Percentiles rank a stretch among this genome's conserved stretches.
These are phyloP conservation scores for Gardenia jasminoides DNA, from an alignment of 257 asterid genomes.

Conservation along the genomic window DNA sequence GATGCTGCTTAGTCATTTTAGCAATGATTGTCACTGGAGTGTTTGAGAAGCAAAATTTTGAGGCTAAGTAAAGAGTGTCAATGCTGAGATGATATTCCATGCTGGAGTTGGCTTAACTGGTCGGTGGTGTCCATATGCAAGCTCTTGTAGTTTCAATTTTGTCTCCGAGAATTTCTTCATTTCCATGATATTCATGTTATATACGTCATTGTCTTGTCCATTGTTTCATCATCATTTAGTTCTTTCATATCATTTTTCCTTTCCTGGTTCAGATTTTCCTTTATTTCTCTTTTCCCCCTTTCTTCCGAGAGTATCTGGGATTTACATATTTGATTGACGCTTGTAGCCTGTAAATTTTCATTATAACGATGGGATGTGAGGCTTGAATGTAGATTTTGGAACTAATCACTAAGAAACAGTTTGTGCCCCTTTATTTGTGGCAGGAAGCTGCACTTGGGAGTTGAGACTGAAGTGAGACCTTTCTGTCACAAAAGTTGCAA, in stretches of 20 bases:
- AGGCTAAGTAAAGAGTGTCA: slow-evolving; percentile 19
- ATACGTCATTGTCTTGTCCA: slow-evolving; percentile 6
- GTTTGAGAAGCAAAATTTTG: slow-evolving; percentile 11
- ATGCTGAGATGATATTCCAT: slow-evolving; percentile 14
- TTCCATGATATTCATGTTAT: slow-evolving; percentile 27
- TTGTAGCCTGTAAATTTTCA: slow-evolving; percentile 16
- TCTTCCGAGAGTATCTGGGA: slow-evolving; percentile 10
- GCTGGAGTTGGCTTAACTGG: slow-evolving; percentile 30
- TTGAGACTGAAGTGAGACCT: not conserved
- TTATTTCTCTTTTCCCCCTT: not conserved
- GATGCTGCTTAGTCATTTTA: slow-evolving; percentile 19
- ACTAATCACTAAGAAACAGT: not conserved
- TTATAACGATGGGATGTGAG: not conserved
- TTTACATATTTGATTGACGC: slow-evolving; percentile 8
- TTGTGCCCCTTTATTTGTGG: not conserved
- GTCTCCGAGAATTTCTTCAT: slow-evolving; percentile 22
- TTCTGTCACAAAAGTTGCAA: not conserved
- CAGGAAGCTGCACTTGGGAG: not conserved
- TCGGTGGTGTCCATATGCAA: slow-evolving; percentile 29
- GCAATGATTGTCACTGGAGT: not conserved
- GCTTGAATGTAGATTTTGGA: slow-evolving; percentile 7
- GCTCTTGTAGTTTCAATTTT: slow-evolving; percentile 33
- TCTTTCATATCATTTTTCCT: slow-evolving; percentile 8
- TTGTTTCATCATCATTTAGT: slow-evolving; percentile 17
- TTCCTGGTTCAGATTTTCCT: slow-evolving; percentile 11